Base-by-base conservation (phyloP, 768 basidiomycete species). In the Tylopilus balloui region DNA sequence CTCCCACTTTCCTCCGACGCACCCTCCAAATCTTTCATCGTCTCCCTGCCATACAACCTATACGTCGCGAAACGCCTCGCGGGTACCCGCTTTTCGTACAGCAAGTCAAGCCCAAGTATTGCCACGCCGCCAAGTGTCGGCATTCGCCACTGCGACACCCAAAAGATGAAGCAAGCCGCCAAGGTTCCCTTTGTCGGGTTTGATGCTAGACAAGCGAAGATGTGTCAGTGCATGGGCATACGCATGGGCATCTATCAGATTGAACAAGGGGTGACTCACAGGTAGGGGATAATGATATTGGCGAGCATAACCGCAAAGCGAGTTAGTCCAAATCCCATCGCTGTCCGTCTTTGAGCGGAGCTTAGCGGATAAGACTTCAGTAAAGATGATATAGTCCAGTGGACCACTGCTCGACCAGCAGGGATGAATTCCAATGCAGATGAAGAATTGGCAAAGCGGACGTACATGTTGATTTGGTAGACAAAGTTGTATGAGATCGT, bases 401-500 rank as follows among this genome's bases (percentile, higher is more conserved):
- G 63, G 63, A 1, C 65, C 64, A 7, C 63, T 65, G 49, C 29
- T 5, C n/a, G 35, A 20, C 10, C 3, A 27, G 25, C n/a, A 27
- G 9, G 19, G n/a, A 10, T 10, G 19, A 20, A 6, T 20, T 10
- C 10, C 6, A 3, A 31, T 31, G 4, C 12, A 1, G 2, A 2
- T 24, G 1, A 19, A 15, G 32, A 25, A 2, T n/a, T 4, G 27
- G 1, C 2, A 2, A 24, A 4, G 5, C 3, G 15, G n/a, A 37
- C 64, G 46, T 14, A 66, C 64, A 65, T 64, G 50, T 51, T 47
- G 19, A 27, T 35, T 51, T 66, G 62, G 44, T 57, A 66, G 15
- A 62, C 53, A 46, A 65, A 66, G 46, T 64, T 66, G 46, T 65
- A 66, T 37, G 66, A 52, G 41, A 65, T 59, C 48, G 62, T 65